These are phyloP conservation scores for Kalmanozyma brasiliensis DNA, from an alignment of 1,284 basidiomycete genomes.

Conservation along the genomic window DNA sequence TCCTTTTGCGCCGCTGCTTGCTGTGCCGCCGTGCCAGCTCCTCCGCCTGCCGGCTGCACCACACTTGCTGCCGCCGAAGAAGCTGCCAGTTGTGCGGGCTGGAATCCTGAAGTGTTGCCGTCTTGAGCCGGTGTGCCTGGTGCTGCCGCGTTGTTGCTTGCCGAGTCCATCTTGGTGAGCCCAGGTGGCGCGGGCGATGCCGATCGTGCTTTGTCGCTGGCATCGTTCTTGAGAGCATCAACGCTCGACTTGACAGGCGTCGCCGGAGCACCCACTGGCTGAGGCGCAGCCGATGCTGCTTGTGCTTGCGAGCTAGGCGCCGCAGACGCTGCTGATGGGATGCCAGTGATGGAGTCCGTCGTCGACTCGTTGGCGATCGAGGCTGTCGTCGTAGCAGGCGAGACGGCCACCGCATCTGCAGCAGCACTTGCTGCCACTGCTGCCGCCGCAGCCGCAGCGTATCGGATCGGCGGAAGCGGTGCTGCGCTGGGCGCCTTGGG, in stretches of 20 bases:
- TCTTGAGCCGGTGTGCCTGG: background rate
- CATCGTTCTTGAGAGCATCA: conserved; percentile 24
- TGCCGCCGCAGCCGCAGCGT: conserved; percentile 89
- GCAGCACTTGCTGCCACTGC: conserved; percentile 69
- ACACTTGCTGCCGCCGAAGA: conserved; percentile 69
- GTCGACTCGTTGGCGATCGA: conserved; percentile 22
- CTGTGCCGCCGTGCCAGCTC: conserved; percentile 51
- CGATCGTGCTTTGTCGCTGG: conserved; percentile 28
- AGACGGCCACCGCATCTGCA: conserved; percentile 21
- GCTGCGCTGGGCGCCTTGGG: conserved; percentile 57
- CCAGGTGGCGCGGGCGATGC: conserved; percentile 48
- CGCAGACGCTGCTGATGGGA: conserved; percentile 17
- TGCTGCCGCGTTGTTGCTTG: conserved; percentile 15
- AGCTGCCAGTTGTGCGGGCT: conserved; percentile 63
- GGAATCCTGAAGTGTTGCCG: conserved; percentile 30
- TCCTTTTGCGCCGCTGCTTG: conserved; percentile 54
- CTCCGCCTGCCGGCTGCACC: conserved; percentile 54
- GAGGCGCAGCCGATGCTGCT: conserved; percentile 9
- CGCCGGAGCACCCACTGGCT: conserved; percentile 11
- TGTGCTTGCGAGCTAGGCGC: conserved; percentile 9
- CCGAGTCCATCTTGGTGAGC: conserved; percentile 23
- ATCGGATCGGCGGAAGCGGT: conserved; percentile 78
- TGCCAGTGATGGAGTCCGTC: conserved; percentile 11
- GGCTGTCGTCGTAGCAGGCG: conserved; percentile 32
- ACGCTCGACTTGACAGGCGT: conserved; percentile 28